Evolutionary conservation across 768 basidiomycete species (phyloP).

Genomic region (Brasilioporus rufonigricans): DNA sequence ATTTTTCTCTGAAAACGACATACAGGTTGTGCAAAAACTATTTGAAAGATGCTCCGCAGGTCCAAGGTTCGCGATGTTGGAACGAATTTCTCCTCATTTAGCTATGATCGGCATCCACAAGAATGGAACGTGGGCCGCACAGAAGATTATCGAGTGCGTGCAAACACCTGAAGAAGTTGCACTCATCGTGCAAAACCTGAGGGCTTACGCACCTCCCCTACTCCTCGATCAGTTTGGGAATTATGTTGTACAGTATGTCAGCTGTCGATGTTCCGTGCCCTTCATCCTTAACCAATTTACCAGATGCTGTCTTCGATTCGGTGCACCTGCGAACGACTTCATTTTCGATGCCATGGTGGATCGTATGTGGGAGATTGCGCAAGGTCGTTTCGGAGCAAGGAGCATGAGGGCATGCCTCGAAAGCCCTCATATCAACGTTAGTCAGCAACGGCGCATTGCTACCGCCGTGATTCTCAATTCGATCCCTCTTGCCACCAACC

Average conservation of each 20-base stretch:
- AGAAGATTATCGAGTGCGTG: conserved; percentile 98
- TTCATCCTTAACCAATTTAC: conserved; percentile 6
- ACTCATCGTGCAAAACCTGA: conserved; percentile 80
- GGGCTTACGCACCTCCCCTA: conserved; percentile 90
- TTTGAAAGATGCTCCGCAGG: conserved; percentile 84
- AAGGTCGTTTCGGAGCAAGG: conserved; percentile 96
- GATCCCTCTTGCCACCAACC: conserved; percentile 95
- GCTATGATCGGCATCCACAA: conserved; percentile 99
- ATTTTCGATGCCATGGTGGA: conserved; percentile 98
- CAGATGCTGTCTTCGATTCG: conserved; percentile 90
- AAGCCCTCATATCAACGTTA: conserved; percentile 79
- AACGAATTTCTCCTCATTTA: conserved; percentile 88
- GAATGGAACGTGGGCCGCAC: conserved; percentile 99
- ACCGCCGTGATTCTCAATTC: conserved; percentile 95
- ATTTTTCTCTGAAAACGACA: conserved; percentile 5
- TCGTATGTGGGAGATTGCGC: conserved; percentile 97
- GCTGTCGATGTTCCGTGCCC: neutral
- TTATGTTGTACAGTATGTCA: conserved; percentile 85
- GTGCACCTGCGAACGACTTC: conserved; percentile 87
- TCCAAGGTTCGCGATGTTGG: conserved; percentile 87
- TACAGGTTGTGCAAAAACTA: conserved; percentile 90
- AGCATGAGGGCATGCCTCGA: conserved; percentile 98
- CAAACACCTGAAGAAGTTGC: conserved; percentile 82
- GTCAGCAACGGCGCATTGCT: conserved; percentile 93
- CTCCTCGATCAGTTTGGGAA: conserved; percentile 93